These are phyloP conservation scores for Aurifilum marmelostoma DNA, from an alignment of 2,329 filamentous ascomycete species.

Conservation along the genomic window DNA sequence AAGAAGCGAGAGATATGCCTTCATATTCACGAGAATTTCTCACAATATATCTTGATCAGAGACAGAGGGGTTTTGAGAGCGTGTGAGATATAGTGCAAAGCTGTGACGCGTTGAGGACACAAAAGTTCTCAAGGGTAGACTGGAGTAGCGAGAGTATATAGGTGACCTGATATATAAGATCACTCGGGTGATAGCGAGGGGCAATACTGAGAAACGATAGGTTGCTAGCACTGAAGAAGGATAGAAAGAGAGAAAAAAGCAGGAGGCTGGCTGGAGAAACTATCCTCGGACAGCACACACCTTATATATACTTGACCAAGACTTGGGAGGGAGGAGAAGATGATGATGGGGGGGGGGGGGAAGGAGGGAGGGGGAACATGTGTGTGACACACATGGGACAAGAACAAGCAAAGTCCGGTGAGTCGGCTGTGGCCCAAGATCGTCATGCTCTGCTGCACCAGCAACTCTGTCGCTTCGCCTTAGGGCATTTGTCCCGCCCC, in stretches of 20 bases:
- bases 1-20: conserved; percentile 38
- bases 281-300: conserved; percentile 21
- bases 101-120: not conserved
- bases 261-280: conserved; percentile 20
- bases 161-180: conserved; percentile 38
- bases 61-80: conserved; percentile 12
- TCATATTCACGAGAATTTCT: conserved; percentile 36
- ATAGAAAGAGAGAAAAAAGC: conserved; percentile 29
- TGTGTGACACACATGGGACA: no score
- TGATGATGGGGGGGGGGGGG: no score
- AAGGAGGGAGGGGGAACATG: not conserved
- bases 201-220: conserved; percentile 31
- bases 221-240: conserved; percentile 22
- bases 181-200: conserved; percentile 23
- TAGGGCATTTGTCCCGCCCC: conserved; percentile 17
- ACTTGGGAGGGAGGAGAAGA: not conserved
- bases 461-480: conserved; percentile 1
- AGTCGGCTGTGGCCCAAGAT: conserved; percentile 4
- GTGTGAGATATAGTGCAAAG: conserved; percentile 12
- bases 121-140: conserved; percentile 5
- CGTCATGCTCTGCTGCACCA: conserved; percentile 15
- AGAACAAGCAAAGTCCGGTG: conserved; percentile 18
- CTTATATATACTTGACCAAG: conserved; percentile 23
- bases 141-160: conserved; percentile 33
- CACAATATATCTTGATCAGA: not conserved